phyloP scores from a whole-genome alignment of 352 stramenopile genomes.

The Aphanomyces invadans region DNA sequence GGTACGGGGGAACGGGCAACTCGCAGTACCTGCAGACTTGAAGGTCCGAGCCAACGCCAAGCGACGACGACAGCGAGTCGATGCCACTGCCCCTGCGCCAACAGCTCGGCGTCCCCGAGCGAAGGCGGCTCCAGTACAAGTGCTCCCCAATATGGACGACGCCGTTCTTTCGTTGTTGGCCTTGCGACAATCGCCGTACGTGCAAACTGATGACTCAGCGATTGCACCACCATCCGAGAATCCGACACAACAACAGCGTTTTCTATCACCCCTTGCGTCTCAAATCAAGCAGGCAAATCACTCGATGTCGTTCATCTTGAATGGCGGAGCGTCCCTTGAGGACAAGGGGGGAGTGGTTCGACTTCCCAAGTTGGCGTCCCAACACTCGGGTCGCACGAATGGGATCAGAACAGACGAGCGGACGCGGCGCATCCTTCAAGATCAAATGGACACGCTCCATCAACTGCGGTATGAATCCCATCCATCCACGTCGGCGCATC shows the following conservation, averaged over 20 bases:
- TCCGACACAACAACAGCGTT: not conserved
- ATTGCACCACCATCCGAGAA: no score
- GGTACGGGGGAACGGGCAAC: not conserved
- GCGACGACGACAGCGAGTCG: not conserved
- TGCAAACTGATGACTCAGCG: no score
- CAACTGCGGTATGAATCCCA: not conserved
- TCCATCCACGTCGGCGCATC: not conserved
- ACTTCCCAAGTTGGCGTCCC: not conserved
- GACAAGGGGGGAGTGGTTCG: not conserved
- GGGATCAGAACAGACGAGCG: not conserved
- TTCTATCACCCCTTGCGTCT: not conserved
- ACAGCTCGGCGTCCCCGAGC: not conserved
- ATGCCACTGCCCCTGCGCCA: not conserved
- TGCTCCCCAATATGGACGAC: not conserved
- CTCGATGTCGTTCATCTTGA: slow-evolving; percentile 8
- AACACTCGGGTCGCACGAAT: not conserved
- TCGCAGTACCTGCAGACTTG: not conserved
- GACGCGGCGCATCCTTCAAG: not conserved
- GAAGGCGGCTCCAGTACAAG: not conserved
- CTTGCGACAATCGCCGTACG: not conserved
- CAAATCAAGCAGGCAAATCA: slow-evolving; percentile 11
- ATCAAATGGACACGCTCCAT: not conserved
- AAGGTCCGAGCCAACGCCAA: not conserved
- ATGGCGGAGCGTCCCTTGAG: not conserved
- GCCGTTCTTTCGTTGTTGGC: slow-evolving; percentile 9